A percentile compares a stretch with the other conserved stretches of the same genome.
Conservation (phyloP, 2,329 filamentous ascomycete species). For the Didymella sp. region DNA sequence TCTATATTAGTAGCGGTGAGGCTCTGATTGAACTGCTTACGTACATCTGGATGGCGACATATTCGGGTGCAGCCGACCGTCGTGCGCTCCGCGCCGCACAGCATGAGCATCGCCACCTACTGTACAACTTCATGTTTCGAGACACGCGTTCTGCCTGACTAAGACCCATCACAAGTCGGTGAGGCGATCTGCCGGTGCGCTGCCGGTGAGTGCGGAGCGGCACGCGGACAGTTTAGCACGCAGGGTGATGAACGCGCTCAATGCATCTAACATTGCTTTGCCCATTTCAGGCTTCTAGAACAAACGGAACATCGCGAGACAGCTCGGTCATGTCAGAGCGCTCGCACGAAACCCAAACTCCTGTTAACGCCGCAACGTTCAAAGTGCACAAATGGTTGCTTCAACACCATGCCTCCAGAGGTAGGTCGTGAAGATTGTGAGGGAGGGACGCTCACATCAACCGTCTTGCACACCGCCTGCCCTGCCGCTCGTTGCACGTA, state of each 20-base stretch:
- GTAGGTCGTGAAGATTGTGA: too few relatives aligned
- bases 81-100: background rate
- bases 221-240: too few relatives aligned
- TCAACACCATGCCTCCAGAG: too few relatives aligned
- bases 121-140: constrained; percentile 5
- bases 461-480: constrained; percentile 10
- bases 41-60: background rate
- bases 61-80: constrained; percentile 8
- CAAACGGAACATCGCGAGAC: constrained; percentile 1
- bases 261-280: too few relatives aligned
- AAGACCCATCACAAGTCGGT: too few relatives aligned
- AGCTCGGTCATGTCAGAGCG: background rate
- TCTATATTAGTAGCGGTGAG: constrained; percentile 11
- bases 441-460: background rate
- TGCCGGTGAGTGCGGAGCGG: constrained; percentile 8
- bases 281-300: constrained; percentile 23
- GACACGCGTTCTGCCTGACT: constrained; percentile 9
- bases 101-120: constrained; percentile 3
- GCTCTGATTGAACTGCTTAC: background rate
- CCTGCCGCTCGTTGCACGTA: constrained; percentile 14
- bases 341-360: background rate
- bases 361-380: constrained; percentile 8
- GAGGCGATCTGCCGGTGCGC: constrained; percentile 4
- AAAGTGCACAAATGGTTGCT: too few relatives aligned
- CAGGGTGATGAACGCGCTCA: constrained; percentile 12